Conservation (phyloP, 768 basidiomycete genomes). For the Hygrocybe punicea region DNA sequence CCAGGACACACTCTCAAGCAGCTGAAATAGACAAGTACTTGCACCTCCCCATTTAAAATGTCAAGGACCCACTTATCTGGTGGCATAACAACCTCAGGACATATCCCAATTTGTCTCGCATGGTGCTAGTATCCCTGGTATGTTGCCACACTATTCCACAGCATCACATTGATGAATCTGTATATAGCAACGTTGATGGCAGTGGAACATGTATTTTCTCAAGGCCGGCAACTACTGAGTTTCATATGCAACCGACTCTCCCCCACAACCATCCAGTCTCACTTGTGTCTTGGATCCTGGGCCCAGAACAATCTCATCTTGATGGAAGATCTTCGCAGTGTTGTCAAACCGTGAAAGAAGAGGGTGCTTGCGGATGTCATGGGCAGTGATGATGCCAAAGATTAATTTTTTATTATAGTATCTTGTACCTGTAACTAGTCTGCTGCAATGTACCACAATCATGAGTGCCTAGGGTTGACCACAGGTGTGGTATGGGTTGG, state of each 20-base stretch:
- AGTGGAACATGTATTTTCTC: constrained; percentile 22
- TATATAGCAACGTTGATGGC: constrained; percentile 24
- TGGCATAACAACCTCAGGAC: constrained; percentile 13
- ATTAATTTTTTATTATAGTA: no score
- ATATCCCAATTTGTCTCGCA: constrained; percentile 21
- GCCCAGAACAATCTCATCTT: neutral
- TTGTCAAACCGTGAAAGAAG: no score
- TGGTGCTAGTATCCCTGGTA: constrained; percentile 19
- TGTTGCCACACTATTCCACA: neutral
- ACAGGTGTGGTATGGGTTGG: no score
- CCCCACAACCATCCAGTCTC: constrained; percentile 12
- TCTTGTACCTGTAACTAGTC: no score
- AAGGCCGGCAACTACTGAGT: constrained; percentile 19
- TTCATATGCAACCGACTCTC: constrained; percentile 19
- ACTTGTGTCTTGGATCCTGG: constrained; percentile 23
- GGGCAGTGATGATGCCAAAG: no score
- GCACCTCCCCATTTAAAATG: constrained; percentile 5
- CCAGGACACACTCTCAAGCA: neutral
- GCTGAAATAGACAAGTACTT: constrained; percentile 18
- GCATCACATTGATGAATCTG: no score
- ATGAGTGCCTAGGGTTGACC: no score
- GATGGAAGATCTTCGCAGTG: no score
- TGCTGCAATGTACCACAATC: no score
- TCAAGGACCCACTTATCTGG: constrained; percentile 21
- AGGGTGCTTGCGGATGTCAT: no score